These are phyloP conservation scores for Solanum hybrid DNA, from an alignment of 305 asterid species.

Conservation along the genomic window DNA sequence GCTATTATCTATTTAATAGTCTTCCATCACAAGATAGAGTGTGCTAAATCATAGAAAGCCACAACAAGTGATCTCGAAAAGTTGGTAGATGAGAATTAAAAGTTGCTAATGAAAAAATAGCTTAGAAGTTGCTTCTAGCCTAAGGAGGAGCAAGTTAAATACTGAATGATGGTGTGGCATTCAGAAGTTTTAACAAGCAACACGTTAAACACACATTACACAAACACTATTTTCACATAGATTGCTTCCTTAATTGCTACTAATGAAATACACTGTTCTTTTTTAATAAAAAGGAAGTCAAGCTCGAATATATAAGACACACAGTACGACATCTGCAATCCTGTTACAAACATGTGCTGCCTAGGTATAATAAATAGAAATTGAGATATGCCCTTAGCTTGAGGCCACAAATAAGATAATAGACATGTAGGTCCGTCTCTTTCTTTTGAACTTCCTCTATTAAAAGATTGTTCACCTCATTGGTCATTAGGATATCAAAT, in stretches of 20 bases:
- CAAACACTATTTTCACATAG: background rate
- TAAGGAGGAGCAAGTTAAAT: background rate
- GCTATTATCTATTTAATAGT: background rate
- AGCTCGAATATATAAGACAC: background rate
- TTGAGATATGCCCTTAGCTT: background rate
- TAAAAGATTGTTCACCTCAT: background rate
- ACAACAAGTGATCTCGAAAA: background rate
- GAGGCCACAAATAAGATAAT: background rate
- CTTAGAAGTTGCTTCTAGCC: background rate
- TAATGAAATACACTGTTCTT: background rate
- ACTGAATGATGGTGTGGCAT: background rate
- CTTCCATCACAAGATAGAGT: background rate
- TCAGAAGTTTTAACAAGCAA: background rate
- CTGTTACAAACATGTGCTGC: background rate
- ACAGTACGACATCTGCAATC: background rate
- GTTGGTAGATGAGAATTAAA: background rate
- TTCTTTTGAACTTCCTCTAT: background rate
- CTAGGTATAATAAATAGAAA: background rate
- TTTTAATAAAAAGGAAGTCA: background rate
- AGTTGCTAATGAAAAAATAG: background rate
- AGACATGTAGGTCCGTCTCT: background rate
- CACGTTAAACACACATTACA: no score
- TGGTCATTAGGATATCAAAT: background rate
- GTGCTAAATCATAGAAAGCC: background rate
- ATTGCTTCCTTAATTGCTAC: background rate